Evolutionary conservation across 441 rosid species (phyloP), one percentile per base, ranked within the genome.

Genomic region (Erysimum cheiri): DNA sequence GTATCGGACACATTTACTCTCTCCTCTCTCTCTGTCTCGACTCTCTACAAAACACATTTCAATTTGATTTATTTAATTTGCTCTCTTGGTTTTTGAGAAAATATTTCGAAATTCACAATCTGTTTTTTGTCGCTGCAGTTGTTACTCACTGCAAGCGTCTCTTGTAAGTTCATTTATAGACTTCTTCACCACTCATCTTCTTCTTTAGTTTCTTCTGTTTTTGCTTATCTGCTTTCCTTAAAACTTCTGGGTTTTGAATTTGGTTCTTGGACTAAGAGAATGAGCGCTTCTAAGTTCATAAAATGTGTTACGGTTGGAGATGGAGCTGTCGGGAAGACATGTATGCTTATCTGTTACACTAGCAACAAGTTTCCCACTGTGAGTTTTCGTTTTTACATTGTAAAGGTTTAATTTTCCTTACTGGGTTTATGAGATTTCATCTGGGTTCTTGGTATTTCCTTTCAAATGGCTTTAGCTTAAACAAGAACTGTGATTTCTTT

Each of bases 251-350:
- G 14, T 70, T 69, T 37, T 46, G 60, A 37, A 24, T 57, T 35
- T 75, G 8, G 62, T 72, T 69, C 50, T 68, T 55, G 72, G 19
- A 59, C 17, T 66, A 64, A 60, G 78, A 90, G 22, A 56, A 77
- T 89, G 97, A 93, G 88, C 68, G 97, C 88, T 78, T 89, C 97
- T 1, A 93, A 83, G 92, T 93, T 93, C 88, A 91, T 93, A 41
- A 93, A 93, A 82, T 93, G 98, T 76, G 98, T 93, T 63, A 91
- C 98, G 0, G 98, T 93, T 60, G 98, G 98, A 76, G 98, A 93
- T 74, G 98, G 98, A 74, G 98, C 97, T 80, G 98, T 93, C 22
- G 98, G 98, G 33, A 93, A 93, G 81, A 93, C 98, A 28, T 93
- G 97, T 83, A 93, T 91, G 98, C 98, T 93, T 67, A 93, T 93